Conservation (phyloP, 2,329 filamentous ascomycete genomes). For the Penicillium sp. region DNA sequence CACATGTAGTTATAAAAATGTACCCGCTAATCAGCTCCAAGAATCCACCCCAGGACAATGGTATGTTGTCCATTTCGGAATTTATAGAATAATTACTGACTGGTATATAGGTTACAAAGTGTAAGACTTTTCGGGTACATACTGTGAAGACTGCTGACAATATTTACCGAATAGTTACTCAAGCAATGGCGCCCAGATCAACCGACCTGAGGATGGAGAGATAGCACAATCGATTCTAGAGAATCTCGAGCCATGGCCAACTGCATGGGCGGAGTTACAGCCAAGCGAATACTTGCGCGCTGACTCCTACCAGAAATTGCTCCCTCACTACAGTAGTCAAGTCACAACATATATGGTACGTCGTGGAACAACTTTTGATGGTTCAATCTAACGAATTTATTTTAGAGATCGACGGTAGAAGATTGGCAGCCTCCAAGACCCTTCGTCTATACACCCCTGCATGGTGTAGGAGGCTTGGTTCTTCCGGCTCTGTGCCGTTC, state of each 20-base stretch:
- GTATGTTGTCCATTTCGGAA: conserved; percentile 22
- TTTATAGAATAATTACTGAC: conserved; percentile 12
- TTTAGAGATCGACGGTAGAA: conserved; percentile 35
- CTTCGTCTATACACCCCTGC: conserved; percentile 46
- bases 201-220: conserved; percentile 59
- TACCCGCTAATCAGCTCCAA: conserved; percentile 19
- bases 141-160: conserved; percentile 22
- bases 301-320: conserved; percentile 30
- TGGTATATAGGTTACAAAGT: conserved; percentile 58
- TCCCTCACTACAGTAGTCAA: conserved; percentile 31
- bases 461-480: conserved; percentile 40
- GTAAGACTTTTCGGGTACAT: conserved; percentile 24
- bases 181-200: conserved; percentile 65
- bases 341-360: conserved; percentile 37
- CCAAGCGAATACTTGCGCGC: conserved; percentile 33
- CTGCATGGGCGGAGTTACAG: conserved; percentile 50
- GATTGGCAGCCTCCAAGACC: conserved; percentile 29
- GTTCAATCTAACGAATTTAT: conserved; percentile 13
- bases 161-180: conserved; percentile 49
- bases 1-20: background rate
- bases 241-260: conserved; percentile 53
- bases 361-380: background rate
- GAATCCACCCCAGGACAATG: conserved; percentile 64
- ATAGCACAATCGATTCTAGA: conserved; percentile 58
- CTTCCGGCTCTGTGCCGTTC: conserved; percentile 36